Evolutionary conservation across 2,329 filamentous ascomycete genomes (phyloP).

Genomic region (Epichloe aotearoae): DNA sequence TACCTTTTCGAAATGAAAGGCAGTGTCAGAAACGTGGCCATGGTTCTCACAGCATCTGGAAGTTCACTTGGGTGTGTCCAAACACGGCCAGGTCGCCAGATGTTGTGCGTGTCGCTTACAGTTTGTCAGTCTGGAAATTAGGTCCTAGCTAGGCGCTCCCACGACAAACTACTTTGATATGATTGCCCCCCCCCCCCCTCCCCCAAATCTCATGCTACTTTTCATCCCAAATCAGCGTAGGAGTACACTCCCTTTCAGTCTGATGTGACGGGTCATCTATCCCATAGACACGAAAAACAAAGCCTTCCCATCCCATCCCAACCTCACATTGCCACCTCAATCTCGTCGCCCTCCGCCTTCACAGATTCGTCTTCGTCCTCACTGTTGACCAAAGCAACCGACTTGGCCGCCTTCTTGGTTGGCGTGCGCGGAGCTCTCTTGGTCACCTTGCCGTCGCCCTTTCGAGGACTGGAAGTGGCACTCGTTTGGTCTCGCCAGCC

Average conservation of each 20-base stretch:
- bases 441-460: conserved; percentile 17
- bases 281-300: background rate
- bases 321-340: conserved; percentile 5
- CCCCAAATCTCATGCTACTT: background rate
- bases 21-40: background rate
- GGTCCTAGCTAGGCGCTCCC: background rate
- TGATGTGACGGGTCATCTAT: background rate
- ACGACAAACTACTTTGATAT: background rate
- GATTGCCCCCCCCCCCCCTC: background rate
- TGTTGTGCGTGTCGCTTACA: background rate
- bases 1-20: background rate
- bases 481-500: conserved; percentile 21
- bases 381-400: conserved; percentile 5
- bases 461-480: conserved; percentile 14
- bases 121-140: background rate
- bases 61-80: background rate
- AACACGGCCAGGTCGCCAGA: background rate
- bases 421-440: conserved; percentile 18
- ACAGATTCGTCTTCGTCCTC: conserved; percentile 6
- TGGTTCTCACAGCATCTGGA: background rate
- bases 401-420: conserved; percentile 18
- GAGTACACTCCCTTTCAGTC: background rate
- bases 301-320: background rate
- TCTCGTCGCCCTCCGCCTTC: conserved; percentile 8
- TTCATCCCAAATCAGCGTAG: background rate